phyloP scores from a whole-genome alignment of 106 monocot species.

The Cymbidium sinense region DNA sequence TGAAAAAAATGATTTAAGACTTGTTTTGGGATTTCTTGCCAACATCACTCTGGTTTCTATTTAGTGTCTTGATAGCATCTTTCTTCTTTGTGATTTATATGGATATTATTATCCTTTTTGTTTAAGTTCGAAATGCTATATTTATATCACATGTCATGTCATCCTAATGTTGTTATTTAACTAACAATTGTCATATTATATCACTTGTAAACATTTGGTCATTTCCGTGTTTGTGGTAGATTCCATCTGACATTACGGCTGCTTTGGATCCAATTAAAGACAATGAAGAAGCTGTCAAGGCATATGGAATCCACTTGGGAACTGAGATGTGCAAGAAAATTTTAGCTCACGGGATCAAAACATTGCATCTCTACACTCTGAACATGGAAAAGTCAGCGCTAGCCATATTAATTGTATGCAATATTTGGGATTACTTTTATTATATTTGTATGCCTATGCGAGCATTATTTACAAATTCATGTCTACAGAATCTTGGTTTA shows the following conservation, averaged over 20 bases:
- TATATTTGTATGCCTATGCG: background rate
- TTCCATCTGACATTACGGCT: conserved; percentile 69
- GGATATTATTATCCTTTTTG: too few relatives aligned
- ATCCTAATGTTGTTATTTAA: too few relatives aligned
- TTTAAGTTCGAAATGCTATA: too few relatives aligned
- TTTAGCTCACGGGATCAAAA: conserved; percentile 80
- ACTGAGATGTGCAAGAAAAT: conserved; percentile 98
- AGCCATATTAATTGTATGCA: conserved; percentile 67
- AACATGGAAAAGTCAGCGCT: conserved; percentile 98
- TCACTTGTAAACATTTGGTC: background rate
- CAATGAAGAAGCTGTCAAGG: conserved; percentile 87
- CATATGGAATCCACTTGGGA: conserved; percentile 89
- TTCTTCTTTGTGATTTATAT: too few relatives aligned
- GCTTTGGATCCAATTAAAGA: conserved; percentile 86
- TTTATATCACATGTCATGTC: background rate
- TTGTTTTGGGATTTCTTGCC: too few relatives aligned
- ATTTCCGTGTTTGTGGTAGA: conserved; percentile 16
- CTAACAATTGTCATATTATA: too few relatives aligned
- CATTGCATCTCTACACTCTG: conserved; percentile 84
- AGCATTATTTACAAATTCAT: conserved; percentile 10
- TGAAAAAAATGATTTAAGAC: background rate
- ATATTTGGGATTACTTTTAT: background rate
- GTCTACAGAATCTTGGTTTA: conserved; percentile 74
- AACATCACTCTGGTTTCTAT: too few relatives aligned
- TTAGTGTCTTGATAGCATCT: too few relatives aligned